phyloP scores from a whole-genome alignment of 495 filamentous ascomycete species.

The Neurospora intermedia region DNA sequence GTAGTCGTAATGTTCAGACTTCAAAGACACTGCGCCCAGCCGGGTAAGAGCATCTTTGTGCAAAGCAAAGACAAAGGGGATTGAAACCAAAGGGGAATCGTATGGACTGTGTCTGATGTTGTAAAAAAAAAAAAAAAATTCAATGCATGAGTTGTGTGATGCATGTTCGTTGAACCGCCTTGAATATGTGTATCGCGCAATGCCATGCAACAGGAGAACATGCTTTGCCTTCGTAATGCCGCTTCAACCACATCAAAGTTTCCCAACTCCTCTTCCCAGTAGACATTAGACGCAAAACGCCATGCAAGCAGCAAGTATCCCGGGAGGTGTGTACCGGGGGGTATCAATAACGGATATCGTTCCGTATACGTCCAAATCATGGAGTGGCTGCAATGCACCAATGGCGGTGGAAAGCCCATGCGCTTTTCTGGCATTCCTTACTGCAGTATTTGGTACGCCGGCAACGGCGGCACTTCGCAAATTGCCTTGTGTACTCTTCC shows the following conservation, averaged over 20 bases:
- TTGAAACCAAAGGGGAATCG: background rate
- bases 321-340: slow-evolving; percentile 21
- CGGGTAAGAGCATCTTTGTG: background rate
- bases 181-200: slow-evolving; percentile 19
- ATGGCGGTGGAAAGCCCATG: slow-evolving; percentile 94
- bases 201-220: slow-evolving; percentile 19
- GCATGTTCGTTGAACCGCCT: background rate
- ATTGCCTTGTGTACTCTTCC: slow-evolving; percentile 92
- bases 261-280: slow-evolving; percentile 10
- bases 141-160: slow-evolving; percentile 1
- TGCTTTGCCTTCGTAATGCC: slow-evolving; percentile 17
- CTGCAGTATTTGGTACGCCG: slow-evolving; percentile 98
- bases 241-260: slow-evolving; percentile 4
- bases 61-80: background rate
- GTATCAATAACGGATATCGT: slow-evolving; percentile 24
- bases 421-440: slow-evolving; percentile 98
- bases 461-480: slow-evolving; percentile 94
- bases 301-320: slow-evolving; percentile 19
- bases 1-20: background rate
- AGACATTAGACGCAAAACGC: slow-evolving; percentile 27
- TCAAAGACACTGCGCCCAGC: background rate
- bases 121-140: background rate
- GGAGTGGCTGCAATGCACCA: slow-evolving; percentile 78
- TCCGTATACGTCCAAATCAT: slow-evolving; percentile 18
- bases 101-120: background rate